Evolutionary conservation across 805 yeast species (phyloP).

Genomic region (Blastobotrys attinorum): DNA sequence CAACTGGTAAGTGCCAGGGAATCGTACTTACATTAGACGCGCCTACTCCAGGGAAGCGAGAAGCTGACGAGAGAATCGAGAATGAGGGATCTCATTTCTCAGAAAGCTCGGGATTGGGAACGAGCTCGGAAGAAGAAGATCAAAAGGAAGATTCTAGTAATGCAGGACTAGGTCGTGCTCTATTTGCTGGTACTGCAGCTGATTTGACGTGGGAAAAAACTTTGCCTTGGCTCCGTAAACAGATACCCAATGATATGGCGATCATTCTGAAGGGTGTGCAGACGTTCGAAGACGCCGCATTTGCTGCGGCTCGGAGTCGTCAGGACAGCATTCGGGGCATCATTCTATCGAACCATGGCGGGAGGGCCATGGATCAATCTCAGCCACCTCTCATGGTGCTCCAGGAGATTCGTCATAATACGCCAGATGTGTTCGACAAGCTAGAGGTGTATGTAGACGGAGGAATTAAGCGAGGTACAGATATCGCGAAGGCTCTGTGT

Average conservation of each 20-base stretch:
- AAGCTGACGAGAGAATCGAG: constrained; percentile 33
- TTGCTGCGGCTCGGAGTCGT: constrained; percentile 49
- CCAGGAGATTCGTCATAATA: constrained; percentile 38
- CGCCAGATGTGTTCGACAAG: constrained; percentile 34
- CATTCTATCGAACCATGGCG: constrained; percentile 68
- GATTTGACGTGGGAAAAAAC: constrained; percentile 24
- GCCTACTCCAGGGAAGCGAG: constrained; percentile 47
- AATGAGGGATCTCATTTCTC: constrained; percentile 19
- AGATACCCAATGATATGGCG: constrained; percentile 35
- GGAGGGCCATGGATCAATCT: constrained; percentile 58
- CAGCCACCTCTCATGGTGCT: constrained; percentile 56
- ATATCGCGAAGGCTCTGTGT: constrained; percentile 55
- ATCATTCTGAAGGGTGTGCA: constrained; percentile 58
- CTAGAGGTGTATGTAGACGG: constrained; percentile 58
- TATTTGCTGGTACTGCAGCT: constrained; percentile 27
- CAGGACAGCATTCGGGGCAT: constrained; percentile 49
- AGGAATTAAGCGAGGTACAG: constrained; percentile 60
- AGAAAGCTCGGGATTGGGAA: constrained; percentile 16
- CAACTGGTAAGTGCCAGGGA: constrained; percentile 34
- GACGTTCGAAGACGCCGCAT: constrained; percentile 54
- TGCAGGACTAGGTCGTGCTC: constrained; percentile 25
- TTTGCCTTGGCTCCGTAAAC: constrained; percentile 21
- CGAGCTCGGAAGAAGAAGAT: constrained; percentile 14
- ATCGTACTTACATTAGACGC: constrained; percentile 50
- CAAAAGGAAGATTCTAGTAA: constrained; percentile 6